Conservation (phyloP, 257 asterid species). For the Sherardia arvensis region DNA sequence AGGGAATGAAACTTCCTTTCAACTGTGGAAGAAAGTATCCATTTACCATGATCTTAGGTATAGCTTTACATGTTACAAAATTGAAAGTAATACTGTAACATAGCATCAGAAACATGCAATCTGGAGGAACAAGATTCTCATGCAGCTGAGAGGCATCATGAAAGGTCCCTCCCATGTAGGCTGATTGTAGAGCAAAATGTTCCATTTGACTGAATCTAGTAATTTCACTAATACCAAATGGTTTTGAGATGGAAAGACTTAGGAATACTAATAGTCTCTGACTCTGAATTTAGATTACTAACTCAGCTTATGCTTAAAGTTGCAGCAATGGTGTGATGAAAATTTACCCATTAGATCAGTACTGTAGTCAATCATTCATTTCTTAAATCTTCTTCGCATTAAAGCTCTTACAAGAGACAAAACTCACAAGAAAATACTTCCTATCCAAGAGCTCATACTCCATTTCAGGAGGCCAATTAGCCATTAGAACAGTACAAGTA, state of each 20-base stretch:
- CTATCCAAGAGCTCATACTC: conserved; percentile 79
- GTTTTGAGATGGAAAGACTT: not conserved
- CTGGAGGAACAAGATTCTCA: too few relatives aligned
- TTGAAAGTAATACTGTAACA: not conserved
- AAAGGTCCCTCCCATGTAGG: not conserved
- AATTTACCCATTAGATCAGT: not conserved
- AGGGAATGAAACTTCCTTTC: too few relatives aligned
- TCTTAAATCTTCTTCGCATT: not conserved
- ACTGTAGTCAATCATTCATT: not conserved
- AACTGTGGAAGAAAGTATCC: not conserved
- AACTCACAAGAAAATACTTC: conserved; percentile 30
- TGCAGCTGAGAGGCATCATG: not conserved
- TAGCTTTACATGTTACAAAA: not conserved
- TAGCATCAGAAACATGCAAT: not conserved
- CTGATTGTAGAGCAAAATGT: not conserved
- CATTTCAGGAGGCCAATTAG: conserved; percentile 89
- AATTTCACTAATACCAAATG: not conserved
- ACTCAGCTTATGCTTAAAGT: not conserved
- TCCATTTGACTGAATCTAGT: not conserved
- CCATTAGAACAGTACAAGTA: not conserved
- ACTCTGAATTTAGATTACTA: not conserved
- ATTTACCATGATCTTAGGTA: not conserved
- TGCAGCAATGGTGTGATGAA: not conserved
- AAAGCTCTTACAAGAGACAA: not conserved
- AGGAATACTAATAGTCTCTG: not conserved